Evolutionary conservation across 1,139 yeast genomes (phyloP).

Genomic region (Meyerozyma guilliermondii): DNA sequence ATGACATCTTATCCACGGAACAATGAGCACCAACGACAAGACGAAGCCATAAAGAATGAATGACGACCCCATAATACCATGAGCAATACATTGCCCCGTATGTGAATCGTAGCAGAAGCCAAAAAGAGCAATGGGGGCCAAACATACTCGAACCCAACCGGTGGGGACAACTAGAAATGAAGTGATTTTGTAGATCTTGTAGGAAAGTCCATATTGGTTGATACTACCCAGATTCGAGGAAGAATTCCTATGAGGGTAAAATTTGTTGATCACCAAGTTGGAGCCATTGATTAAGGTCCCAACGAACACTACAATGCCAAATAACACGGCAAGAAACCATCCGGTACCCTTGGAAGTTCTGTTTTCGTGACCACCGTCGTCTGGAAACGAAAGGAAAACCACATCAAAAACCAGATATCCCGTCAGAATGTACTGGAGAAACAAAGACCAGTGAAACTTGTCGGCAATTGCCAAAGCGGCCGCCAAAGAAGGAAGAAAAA

Average conservation of each 20-base stretch:
- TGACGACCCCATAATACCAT: constrained; percentile 93
- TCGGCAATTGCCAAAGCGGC: constrained; percentile 53
- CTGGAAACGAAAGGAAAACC: constrained; percentile 55
- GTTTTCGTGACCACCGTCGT: constrained; percentile 59
- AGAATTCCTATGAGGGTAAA: constrained; percentile 20
- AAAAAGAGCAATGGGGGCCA: constrained; percentile 79
- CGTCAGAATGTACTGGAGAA: constrained; percentile 43
- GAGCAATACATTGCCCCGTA: constrained; percentile 93
- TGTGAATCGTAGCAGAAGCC: constrained; percentile 72
- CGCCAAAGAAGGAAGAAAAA: constrained; percentile 52
- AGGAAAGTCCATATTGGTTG: constrained; percentile 7
- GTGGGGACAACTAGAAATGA: constrained; percentile 44
- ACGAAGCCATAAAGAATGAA: constrained; percentile 76
- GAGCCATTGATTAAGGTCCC: constrained; percentile 56
- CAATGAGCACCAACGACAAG: constrained; percentile 57
- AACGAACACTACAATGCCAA: constrained; percentile 43
- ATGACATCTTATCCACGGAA: constrained; percentile 59
- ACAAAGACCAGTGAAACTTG: constrained; percentile 38
- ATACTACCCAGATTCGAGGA: constrained; percentile 3
- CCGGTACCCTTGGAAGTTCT: constrained; percentile 61
- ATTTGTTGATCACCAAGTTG: constrained; percentile 35
- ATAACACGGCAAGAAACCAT: constrained; percentile 49
- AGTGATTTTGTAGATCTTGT: constrained; percentile 37
- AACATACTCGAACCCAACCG: constrained; percentile 67
- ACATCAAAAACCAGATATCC: constrained; percentile 53